Base-by-base conservation (phyloP, 257 asterid species). In the Solanum bulbocastanum region DNA sequence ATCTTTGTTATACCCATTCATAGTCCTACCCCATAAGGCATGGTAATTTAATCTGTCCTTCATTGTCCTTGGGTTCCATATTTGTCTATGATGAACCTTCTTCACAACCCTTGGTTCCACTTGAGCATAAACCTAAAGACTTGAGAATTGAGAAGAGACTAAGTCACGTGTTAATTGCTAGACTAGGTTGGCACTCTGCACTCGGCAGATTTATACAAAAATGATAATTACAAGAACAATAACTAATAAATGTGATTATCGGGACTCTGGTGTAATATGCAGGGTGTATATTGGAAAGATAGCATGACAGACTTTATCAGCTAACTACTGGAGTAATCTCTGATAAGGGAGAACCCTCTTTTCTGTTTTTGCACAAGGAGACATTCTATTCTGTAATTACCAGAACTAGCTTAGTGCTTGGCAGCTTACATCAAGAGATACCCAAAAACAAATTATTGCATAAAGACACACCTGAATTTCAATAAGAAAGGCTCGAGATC, bases 401-500 rank as follows among this genome's bases (percentile, higher is more conserved):
- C 83, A 74, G 52, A 23, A 37, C 83, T 74, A 37, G 52, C 56
- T 37, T 37, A 74, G 33, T 74, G 52, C 22, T 74, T 74, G 83
- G 52, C 83, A 74, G 52, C 33, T 37, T 37, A 11, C 83, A 74
- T 5, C 83, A 37, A 22, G 33, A 23, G 20, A 68, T 35, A 58
- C 71, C 86, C 20, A 42, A 33, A 84, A 88, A 46, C 40, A 74
- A 39, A 42, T 42, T 20, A 86, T 32, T 85, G 56, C 35, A 8
- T 78, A 62, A 84, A 66, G 16, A 8, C 60, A 71, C 87, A 92
- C 99, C 98, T 96, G 98, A 90, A 96, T 91, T 92, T 96, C 98
- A 90, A 97, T 91, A 58, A 96, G 91, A 90, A 96, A 96, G 87
- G 98, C 92, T 42, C 99, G 96, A 74, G 98, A 95, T 85, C 98